Evolutionary conservation across 148 eudicot genomes (phyloP).

Genomic region (Chenopodium album): DNA sequence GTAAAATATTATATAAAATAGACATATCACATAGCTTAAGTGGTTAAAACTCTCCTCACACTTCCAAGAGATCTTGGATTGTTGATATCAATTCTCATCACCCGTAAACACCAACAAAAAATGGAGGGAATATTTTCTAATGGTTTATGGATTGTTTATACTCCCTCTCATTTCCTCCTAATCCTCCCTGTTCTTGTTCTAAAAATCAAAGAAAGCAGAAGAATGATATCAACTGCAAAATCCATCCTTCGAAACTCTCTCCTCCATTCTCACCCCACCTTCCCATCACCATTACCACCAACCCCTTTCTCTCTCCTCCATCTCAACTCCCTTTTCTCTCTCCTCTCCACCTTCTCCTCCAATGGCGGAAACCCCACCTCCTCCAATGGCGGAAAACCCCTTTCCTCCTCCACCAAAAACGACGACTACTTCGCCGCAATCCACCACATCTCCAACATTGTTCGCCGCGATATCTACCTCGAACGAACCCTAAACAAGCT

Average conservation of each 20-base stretch:
- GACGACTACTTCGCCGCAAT: constrained; percentile 82
- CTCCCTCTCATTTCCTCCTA: no score
- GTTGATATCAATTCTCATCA: no score
- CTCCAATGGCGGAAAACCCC: neutral
- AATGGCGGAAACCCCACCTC: neutral
- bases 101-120: no score
- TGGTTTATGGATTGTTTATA: no score
- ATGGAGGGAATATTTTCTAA: no score
- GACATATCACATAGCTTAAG: no score
- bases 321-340: neutral
- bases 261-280: constrained; percentile 3
- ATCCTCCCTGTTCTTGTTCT: no score
- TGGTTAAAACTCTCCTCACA: no score
- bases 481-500: constrained; percentile 87
- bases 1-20: no score
- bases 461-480: constrained; percentile 78
- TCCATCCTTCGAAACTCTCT: constrained; percentile 31
- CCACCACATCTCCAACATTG: constrained; percentile 90
- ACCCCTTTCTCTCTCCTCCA: neutral
- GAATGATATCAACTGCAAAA: constrained; percentile 30
- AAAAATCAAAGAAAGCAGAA: neutral
- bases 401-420: constrained; percentile 19
- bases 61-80: no score
- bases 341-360: constrained; percentile 7
- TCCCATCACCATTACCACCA: neutral